Evolutionary conservation across 2,329 filamentous ascomycete genomes (phyloP).

Genomic region (Colletotrichum plurivorum): DNA sequence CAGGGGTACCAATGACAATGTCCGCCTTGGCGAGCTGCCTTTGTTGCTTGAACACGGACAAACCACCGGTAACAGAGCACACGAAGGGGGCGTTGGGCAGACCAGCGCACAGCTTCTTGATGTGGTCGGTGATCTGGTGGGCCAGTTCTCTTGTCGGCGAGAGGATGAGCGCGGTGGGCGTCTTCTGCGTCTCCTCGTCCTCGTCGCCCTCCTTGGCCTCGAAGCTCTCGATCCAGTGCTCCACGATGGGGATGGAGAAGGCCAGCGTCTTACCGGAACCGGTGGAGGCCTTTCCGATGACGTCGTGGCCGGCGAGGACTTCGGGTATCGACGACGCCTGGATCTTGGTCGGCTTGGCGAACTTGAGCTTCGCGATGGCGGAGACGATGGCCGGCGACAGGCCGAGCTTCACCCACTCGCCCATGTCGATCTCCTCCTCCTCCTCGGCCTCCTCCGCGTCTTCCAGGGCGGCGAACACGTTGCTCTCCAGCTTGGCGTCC

Average conservation of each 20-base stretch:
- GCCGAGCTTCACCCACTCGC: constrained; percentile 82
- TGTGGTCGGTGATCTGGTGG: constrained; percentile 89
- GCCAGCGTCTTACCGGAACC: constrained; percentile 97
- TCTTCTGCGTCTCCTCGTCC: constrained; percentile 49
- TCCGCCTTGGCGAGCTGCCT: constrained; percentile 87
- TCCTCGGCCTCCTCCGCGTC: constrained; percentile 68
- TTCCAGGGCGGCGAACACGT: constrained; percentile 70
- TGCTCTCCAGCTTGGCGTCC: constrained; percentile 58
- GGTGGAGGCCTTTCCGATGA: constrained; percentile 95
- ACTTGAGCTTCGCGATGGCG: constrained; percentile 84
- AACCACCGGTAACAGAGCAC: constrained; percentile 91
- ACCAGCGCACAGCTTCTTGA: constrained; percentile 79
- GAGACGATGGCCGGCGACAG: constrained; percentile 81
- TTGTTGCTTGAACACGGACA: constrained; percentile 96
- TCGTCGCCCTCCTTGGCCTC: constrained; percentile 45
- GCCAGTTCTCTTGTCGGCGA: constrained; percentile 95
- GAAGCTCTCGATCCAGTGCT: constrained; percentile 76
- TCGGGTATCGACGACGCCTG: constrained; percentile 85
- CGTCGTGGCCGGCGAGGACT: constrained; percentile 86
- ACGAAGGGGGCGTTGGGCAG: constrained; percentile 76
- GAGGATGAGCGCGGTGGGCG: constrained; percentile 83
- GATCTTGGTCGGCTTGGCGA: constrained; percentile 85
- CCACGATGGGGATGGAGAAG: constrained; percentile 93
- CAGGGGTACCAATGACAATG: constrained; percentile 93
- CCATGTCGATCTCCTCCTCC: constrained; percentile 78